Percentiles rank a stretch among this genome's conserved stretches.
These are phyloP conservation scores for Penicillium psychrofluorescens DNA, from an alignment of 495 filamentous ascomycete species.

Conservation along the genomic window DNA sequence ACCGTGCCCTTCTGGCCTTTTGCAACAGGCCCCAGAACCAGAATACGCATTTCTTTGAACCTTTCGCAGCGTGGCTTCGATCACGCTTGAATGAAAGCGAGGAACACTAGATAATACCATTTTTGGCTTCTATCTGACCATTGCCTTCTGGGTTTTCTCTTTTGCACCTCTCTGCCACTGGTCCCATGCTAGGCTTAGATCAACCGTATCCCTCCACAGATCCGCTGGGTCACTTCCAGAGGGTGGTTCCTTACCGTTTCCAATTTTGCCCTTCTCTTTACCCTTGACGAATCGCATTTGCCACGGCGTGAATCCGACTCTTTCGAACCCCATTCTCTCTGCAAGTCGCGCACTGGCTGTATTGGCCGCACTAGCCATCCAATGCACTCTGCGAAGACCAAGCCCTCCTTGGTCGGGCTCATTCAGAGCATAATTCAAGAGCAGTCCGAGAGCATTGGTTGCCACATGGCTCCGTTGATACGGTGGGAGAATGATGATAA, in stretches of 20 bases:
- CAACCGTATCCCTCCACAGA: constrained; percentile 15
- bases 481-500: constrained; percentile 15
- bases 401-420: constrained; percentile 5
- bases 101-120: too few relatives aligned
- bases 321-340: constrained; percentile 15
- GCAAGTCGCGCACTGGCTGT: constrained; percentile 10
- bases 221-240: constrained; percentile 11
- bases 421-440: constrained; percentile 6
- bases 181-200: constrained; percentile 13
- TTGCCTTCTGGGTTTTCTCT: constrained; percentile 1
- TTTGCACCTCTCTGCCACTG: constrained; percentile 5
- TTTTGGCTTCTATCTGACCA: constrained; percentile 1
- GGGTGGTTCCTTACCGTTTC: constrained; percentile 10
- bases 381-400: constrained; percentile 12
- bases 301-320: constrained; percentile 10
- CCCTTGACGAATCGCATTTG: constrained; percentile 15
- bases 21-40: constrained; percentile 22
- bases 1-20: constrained; percentile 34
- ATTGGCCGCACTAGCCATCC: constrained; percentile 11
- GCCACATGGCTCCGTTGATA: constrained; percentile 18
- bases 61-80: constrained; percentile 18
- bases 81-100: too few relatives aligned
- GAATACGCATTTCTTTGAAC: constrained; percentile 7
- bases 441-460: constrained; percentile 12
- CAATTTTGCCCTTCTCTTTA: constrained; percentile 8